Evolutionary conservation across 106 monocot species (phyloP), one percentile per base, ranked within the genome.

Genomic region (Posidonia australis): DNA sequence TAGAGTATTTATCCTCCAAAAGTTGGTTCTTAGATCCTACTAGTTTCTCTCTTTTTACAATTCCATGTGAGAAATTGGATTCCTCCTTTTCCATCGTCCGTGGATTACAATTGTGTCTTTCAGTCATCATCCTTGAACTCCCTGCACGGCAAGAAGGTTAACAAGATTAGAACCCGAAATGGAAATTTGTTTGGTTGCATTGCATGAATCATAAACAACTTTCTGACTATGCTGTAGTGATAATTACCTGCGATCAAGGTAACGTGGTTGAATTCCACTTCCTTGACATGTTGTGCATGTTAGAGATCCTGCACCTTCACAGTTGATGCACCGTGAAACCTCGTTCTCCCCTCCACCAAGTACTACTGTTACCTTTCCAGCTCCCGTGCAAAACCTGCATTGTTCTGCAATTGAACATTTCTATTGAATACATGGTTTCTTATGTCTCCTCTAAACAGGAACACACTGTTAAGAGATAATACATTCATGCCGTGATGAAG

Each of bases 231-330:
- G 61, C 6, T 10, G 7, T 32, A 13, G 10, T 46, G 44, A 58
- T 18, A 12, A 36, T 54, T 71, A 88, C 88, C 88, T 85, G 66
- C 93, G 83, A 67, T 93, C 93, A 59, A 93, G 85, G 78, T 89
- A 93, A 45, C 93, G 93, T 44, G 93, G 93, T 71, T 93, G 93
- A 71, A 93, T 86, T 17, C 93, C 85, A 22, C 67, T 67, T 23
- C 93, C 93, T 78, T 93, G 93, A 65, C 93, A 93, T 36, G 93
- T 93, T 42, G 88, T 89, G 72, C 93, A 93, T 24, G 93, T 86
- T 52, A 83, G 77, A n/a, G 88, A 67, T 43, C 93, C 93, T 16
- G 70, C 83, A 43, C 93, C 93, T 0, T 81, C 93, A 46, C 88
- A 93, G 63, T 93, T 93, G 67, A 88, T 77, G 68, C 93, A 93